Percentiles rank a stretch among this genome's conserved stretches.
Evolutionary conservation across 2,329 filamentous ascomycete genomes (phyloP).

Genomic region (Thermoascus crustaceus): DNA sequence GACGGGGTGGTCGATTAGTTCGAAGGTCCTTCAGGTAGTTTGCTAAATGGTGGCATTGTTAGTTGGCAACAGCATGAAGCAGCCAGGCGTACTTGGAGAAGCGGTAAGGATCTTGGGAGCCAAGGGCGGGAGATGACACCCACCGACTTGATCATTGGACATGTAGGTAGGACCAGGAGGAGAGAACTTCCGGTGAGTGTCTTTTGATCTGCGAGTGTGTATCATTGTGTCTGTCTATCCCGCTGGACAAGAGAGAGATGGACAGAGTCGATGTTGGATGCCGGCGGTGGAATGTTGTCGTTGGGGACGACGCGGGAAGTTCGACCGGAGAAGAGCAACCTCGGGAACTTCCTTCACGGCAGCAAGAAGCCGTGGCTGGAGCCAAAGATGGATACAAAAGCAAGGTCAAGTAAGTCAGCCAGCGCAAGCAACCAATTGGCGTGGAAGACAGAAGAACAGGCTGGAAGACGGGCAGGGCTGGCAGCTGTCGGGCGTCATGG

Average conservation of each 20-base stretch:
- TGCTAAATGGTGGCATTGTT: conserved; percentile 32
- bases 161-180: conserved; percentile 40
- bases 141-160: conserved; percentile 40
- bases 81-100: conserved; percentile 11
- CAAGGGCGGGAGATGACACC: conserved; percentile 13
- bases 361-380: too few relatives aligned
- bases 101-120: conserved; percentile 2
- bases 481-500: too few relatives aligned
- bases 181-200: conserved; percentile 36
- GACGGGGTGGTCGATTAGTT: conserved; percentile 48
- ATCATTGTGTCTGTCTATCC: conserved; percentile 24
- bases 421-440: too few relatives aligned
- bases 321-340: too few relatives aligned
- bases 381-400: too few relatives aligned
- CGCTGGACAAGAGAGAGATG: background rate
- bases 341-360: too few relatives aligned
- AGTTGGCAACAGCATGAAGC: conserved; percentile 11
- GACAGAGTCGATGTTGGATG: background rate
- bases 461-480: too few relatives aligned
- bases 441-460: too few relatives aligned
- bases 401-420: too few relatives aligned
- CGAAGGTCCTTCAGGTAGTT: conserved; percentile 54
- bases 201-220: conserved; percentile 30
- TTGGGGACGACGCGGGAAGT: too few relatives aligned
- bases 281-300: conserved; percentile 1